Percentiles rank a stretch among this genome's conserved stretches.
Conservation (phyloP, 768 basidiomycete species). For the Hericium erinaceus region DNA sequence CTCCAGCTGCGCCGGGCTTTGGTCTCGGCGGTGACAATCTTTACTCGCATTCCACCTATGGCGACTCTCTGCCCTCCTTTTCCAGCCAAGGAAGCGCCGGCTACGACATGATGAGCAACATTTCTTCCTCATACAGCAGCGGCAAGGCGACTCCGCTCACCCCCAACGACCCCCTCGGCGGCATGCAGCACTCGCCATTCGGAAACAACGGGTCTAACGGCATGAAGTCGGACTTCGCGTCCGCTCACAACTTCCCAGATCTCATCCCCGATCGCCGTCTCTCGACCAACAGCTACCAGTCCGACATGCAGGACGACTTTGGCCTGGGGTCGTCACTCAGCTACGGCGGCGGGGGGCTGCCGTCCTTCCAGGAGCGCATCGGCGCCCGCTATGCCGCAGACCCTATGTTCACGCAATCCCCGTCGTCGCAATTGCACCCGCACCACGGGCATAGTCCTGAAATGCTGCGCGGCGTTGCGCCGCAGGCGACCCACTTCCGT, state of each 20-base stretch:
- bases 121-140: conserved; percentile 54
- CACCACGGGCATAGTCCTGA: conserved; percentile 39
- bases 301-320: conserved; percentile 62
- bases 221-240: conserved; percentile 41
- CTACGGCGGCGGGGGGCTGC: conserved; percentile 31
- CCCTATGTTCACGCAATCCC: conserved; percentile 37
- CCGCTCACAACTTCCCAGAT: conserved; percentile 45
- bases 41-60: conserved; percentile 51
- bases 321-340: conserved; percentile 32
- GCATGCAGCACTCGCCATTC: conserved; percentile 50
- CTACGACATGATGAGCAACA: conserved; percentile 56
- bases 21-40: conserved; percentile 44
- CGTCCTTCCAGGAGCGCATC: conserved; percentile 45
- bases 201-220: conserved; percentile 23
- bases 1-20: conserved; percentile 53
- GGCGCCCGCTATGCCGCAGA: conserved; percentile 44
- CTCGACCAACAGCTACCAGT: conserved; percentile 39
- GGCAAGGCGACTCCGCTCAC: conserved; percentile 73
- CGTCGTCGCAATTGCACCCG: conserved; percentile 35
- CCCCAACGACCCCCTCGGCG: conserved; percentile 52
- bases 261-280: conserved; percentile 50
- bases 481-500: conserved; percentile 62
- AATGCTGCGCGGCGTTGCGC: conserved; percentile 58
- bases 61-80: conserved; percentile 52
- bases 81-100: conserved; percentile 34